Evolutionary conservation across 78 protist species (phyloP).

Genomic region (Emiliania huxleyi): DNA sequence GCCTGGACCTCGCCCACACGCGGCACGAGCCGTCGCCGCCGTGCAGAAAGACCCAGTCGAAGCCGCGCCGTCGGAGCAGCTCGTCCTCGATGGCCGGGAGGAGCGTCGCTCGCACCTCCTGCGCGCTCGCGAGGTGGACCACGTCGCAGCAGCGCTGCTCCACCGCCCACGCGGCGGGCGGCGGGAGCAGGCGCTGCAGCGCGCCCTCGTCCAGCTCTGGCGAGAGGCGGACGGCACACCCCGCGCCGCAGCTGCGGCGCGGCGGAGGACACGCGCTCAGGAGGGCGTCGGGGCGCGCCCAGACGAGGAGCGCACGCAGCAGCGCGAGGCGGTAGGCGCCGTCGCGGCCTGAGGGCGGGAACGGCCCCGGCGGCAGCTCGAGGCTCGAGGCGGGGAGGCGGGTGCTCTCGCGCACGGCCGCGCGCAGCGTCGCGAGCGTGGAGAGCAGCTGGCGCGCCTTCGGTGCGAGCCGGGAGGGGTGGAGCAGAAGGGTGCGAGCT

Average conservation of each 20-base stretch:
- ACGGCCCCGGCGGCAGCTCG: not conserved
- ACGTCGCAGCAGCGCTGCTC: not conserved
- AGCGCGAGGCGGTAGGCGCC: not conserved
- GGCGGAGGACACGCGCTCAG: not conserved
- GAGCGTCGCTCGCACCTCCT: not conserved
- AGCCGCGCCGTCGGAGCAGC: not conserved
- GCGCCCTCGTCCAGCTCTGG: not conserved
- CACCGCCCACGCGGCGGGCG: not conserved
- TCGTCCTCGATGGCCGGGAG: not conserved
- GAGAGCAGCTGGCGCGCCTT: not conserved
- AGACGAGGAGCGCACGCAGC: not conserved
- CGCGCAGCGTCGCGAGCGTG: not conserved
- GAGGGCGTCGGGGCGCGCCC: not conserved
- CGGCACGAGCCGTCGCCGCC: not conserved
- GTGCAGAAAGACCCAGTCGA: not conserved
- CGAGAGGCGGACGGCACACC: not conserved
- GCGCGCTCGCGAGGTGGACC: not conserved
- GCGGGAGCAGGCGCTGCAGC: not conserved
- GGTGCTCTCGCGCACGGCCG: not conserved
- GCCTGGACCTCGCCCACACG: too few relatives aligned
- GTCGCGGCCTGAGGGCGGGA: not conserved
- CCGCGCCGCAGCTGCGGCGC: not conserved
- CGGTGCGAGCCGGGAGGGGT: too few relatives aligned
- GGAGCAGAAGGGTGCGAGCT: not conserved
- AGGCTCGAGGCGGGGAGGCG: not conserved